Base-by-base conservation (phyloP, 352 stramenopile species). In the Phytophthora uliginosa region DNA sequence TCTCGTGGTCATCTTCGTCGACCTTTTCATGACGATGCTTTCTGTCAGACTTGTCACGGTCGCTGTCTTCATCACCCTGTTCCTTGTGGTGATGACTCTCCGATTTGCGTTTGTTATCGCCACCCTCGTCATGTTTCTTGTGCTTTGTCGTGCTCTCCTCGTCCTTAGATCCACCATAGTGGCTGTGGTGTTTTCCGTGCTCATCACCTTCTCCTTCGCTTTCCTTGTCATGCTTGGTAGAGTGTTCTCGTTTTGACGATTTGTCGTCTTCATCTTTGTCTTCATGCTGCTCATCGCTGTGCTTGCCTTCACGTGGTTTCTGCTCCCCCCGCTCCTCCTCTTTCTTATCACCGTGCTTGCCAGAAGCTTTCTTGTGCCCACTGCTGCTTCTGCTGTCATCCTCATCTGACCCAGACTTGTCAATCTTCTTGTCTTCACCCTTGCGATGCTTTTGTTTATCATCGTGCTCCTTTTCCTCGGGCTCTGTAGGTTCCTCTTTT, bases 291-390 rank as follows among this genome's bases (percentile, higher is more conserved):
- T 60, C 33, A 26, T 51, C 34, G 20, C 3, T 26, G 13, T 62
- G 59, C 20, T 64, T 62, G 22, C 33, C 38, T 18, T 48, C 42
- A 20, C 57, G 59, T 15, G 34, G 17, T n/a, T 74, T 70, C 22
- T 71, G 28, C 28, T 58, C 28, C n/a, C 66, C 48, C 8, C 17
- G 40, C 4, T 64, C 26, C 40, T 48, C 10, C 15, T 55, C 26
- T 17, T 69, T 53, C 62, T 66, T 67, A 12, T 67, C 28, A 10
- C 20, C 24, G 38, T 74, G 50, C 40, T 72, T 66, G 26, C 68
- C 48, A 28, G 58, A 42, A 10, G 57, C 58, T 42, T 66, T 50
- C 22, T 76, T 66, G 54, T 62, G 50, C 3, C 34, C 47, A 8
- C 34, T 56, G 20, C 48, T 10, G 24, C 33, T 54, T 12, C 65